Percentiles rank a stretch among this genome's conserved stretches.
These are phyloP conservation scores for Nitzschia sp. DNA, from an alignment of 108 stramenopile species.

Conservation along the genomic window DNA sequence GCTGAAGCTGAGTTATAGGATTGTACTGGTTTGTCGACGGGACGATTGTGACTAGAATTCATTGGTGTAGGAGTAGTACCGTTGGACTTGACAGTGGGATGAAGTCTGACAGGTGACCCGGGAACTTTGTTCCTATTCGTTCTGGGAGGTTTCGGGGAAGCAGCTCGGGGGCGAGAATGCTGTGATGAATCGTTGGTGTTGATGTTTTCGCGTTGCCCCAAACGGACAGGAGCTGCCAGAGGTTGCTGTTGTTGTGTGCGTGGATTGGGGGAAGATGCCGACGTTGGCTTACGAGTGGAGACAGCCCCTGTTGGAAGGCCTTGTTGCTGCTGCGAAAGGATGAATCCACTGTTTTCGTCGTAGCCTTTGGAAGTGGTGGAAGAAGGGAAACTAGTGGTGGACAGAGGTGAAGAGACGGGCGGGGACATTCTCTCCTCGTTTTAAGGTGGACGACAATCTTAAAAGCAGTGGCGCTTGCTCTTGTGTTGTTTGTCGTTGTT, in stretches of 20 bases:
- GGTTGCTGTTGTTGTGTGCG: slow-evolving; percentile 1
- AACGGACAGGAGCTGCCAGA: too few species aligned
- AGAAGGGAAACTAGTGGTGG: slow-evolving; percentile 15
- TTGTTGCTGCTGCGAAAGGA: neutral
- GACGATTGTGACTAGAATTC: too few species aligned
- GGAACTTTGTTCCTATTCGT: too few species aligned
- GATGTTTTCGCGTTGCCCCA: too few species aligned
- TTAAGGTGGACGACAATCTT: neutral
- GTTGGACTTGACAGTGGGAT: too few species aligned
- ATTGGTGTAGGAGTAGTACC: too few species aligned
- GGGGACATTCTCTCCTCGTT: neutral
- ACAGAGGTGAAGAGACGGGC: slow-evolving; percentile 10
- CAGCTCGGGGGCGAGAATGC: too few species aligned
- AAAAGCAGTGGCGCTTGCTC: neutral
- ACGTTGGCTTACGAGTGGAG: neutral
- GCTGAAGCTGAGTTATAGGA: neutral
- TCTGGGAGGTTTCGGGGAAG: too few species aligned
- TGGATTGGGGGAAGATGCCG: slow-evolving; percentile 6
- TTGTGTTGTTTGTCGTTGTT: neutral
- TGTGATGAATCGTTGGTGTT: too few species aligned
- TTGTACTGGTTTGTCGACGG: neutral
- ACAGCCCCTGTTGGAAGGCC: neutral
- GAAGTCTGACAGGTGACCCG: too few species aligned
- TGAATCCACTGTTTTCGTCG: slow-evolving; percentile 16
- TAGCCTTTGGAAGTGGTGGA: slow-evolving; percentile 18